Evolutionary conservation across 176 grass and related monocot species (phyloP).

Genomic region (Lolium rigidum): DNA sequence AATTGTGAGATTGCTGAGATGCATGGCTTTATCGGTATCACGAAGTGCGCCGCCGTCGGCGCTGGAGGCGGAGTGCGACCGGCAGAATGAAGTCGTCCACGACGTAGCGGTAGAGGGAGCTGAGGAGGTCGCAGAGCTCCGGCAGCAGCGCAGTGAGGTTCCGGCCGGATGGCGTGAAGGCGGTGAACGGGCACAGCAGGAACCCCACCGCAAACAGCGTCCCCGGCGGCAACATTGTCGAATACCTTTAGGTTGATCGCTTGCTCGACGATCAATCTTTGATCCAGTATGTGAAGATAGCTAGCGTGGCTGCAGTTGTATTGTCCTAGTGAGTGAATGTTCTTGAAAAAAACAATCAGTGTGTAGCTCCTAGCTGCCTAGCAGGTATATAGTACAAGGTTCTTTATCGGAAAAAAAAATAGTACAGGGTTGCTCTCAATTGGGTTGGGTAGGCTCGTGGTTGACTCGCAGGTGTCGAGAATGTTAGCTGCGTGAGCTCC

Average conservation of each 20-base stretch:
- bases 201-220: slow-evolving; percentile 52
- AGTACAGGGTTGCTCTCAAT: neutral
- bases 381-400: neutral
- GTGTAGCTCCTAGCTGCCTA: neutral
- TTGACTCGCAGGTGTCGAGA: slow-evolving; percentile 1
- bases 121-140: slow-evolving; percentile 50
- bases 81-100: slow-evolving; percentile 29
- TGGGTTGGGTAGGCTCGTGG: neutral
- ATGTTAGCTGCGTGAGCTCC: neutral
- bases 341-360: neutral
- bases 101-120: slow-evolving; percentile 45
- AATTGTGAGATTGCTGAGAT: neutral
- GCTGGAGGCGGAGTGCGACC: neutral
- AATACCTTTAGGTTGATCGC: no score
- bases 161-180: slow-evolving; percentile 43
- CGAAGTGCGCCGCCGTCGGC: neutral
- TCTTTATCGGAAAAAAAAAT: no score
- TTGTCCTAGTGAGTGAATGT: neutral
- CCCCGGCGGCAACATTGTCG: no score
- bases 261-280: neutral
- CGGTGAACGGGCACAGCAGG: slow-evolving; percentile 49
- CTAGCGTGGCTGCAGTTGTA: neutral
- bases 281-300: neutral
- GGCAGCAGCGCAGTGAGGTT: slow-evolving; percentile 64
- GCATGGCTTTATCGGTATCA: neutral